These are phyloP conservation scores for Davidsoniella australis DNA, from an alignment of 2,329 filamentous ascomycete genomes.

Conservation along the genomic window DNA sequence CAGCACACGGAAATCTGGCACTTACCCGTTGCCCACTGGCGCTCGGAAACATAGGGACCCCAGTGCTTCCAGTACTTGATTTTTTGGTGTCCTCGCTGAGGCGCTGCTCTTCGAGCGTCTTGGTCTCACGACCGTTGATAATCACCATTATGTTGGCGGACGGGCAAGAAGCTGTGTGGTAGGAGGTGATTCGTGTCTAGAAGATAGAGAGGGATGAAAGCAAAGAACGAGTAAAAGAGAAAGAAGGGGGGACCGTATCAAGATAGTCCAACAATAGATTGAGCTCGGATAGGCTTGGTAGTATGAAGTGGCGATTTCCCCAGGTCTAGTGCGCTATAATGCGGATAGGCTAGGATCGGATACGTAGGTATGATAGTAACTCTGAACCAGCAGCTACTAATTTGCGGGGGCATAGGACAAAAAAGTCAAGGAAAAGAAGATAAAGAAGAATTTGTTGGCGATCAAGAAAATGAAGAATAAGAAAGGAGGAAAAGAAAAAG, in stretches of 20 bases:
- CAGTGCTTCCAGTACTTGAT: slow-evolving; percentile 96
- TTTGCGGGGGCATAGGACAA: not conserved
- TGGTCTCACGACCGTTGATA: slow-evolving; percentile 24
- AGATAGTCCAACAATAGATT: too few relatives aligned
- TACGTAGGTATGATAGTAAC: not conserved
- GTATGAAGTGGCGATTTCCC: too few relatives aligned
- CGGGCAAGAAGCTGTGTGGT: not conserved
- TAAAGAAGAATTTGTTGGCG: not conserved
- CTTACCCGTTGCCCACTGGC: slow-evolving; percentile 87
- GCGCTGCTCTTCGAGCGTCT: slow-evolving; percentile 56
- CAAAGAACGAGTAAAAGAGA: too few relatives aligned
- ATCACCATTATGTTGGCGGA: slow-evolving; percentile 52
- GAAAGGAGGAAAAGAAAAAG: not conserved
- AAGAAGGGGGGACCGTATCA: too few relatives aligned
- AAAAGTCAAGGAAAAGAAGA: not conserved
- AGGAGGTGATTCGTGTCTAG: not conserved
- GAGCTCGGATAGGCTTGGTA: not conserved
- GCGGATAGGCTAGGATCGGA: not conserved
- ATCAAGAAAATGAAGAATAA: not conserved
- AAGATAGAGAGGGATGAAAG: not conserved
- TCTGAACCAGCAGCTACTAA: too few relatives aligned
- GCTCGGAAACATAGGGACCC: slow-evolving; percentile 84
- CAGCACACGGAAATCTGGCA: not conserved
- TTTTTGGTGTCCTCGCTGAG: slow-evolving; percentile 71
- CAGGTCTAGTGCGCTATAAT: too few relatives aligned